phyloP scores from a whole-genome alignment of 2,329 filamentous ascomycete species.

The Berkeleyomyces rouxiae region DNA sequence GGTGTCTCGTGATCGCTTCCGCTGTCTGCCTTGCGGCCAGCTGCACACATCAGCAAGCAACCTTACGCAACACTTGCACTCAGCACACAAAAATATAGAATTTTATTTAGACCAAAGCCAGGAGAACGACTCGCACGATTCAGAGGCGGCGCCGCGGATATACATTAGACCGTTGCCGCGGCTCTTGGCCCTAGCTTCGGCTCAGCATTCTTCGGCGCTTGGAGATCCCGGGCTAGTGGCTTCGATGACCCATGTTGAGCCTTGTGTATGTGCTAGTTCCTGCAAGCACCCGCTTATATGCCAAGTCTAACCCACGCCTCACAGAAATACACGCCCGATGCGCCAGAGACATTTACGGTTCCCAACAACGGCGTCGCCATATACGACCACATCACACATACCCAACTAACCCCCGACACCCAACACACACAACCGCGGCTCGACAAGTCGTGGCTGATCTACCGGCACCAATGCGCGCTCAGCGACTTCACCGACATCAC shows the following conservation, averaged over 20 bases:
- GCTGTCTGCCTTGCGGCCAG: conserved; percentile 35
- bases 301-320: neutral
- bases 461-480: conserved; percentile 42
- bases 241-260: neutral
- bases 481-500: conserved; percentile 40
- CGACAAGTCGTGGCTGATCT: conserved; percentile 38
- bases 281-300: neutral
- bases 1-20: conserved; percentile 31
- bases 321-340: conserved; percentile 2
- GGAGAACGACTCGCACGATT: conserved; percentile 23
- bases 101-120: conserved; percentile 21
- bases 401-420: conserved; percentile 31
- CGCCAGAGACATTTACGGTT: conserved; percentile 28
- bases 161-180: conserved; percentile 4
- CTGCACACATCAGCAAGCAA: conserved; percentile 31
- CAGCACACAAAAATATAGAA: conserved; percentile 1
- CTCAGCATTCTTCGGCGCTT: neutral
- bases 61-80: conserved; percentile 31
- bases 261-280: neutral
- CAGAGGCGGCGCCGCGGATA: conserved; percentile 21
- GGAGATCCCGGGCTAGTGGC: neutral
- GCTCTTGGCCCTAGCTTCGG: neutral
- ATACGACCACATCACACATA: conserved; percentile 41
- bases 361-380: conserved; percentile 28
- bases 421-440: conserved; percentile 26